phyloP scores from a whole-genome alignment of 805 yeast species.

The Cyberlindnera japonica region DNA sequence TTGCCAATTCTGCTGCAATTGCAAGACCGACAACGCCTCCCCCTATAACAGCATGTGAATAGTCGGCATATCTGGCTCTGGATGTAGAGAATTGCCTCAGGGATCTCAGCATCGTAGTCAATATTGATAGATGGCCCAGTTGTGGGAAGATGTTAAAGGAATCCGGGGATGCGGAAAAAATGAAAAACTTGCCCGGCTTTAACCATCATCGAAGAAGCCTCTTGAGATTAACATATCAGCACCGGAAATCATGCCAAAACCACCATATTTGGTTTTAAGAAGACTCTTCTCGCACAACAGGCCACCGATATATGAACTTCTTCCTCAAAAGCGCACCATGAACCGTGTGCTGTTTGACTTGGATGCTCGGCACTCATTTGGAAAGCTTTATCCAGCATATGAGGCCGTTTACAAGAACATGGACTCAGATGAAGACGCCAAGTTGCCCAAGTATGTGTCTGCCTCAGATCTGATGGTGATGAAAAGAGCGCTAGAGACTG shows the following conservation, averaged over 20 bases:
- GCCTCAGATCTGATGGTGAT: constrained; percentile 63
- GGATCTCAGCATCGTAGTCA: background rate
- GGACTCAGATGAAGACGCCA: constrained; percentile 30
- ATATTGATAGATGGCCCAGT: background rate
- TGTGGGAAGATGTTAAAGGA: background rate
- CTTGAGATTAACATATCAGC: background rate
- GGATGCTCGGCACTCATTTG: constrained; percentile 53
- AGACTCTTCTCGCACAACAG: constrained; percentile 22
- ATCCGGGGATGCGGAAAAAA: constrained; percentile 1
- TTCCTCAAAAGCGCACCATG: constrained; percentile 57
- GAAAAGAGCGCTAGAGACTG: constrained; percentile 60
- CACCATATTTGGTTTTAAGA: background rate
- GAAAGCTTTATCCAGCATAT: constrained; percentile 51
- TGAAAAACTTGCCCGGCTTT: background rate
- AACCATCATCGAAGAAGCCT: too few relatives aligned
- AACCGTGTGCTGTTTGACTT: constrained; percentile 63
- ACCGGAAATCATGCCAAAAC: background rate
- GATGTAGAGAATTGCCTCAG: constrained; percentile 17
- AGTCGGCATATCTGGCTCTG: constrained; percentile 36
- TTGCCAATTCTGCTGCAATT: constrained; percentile 64
- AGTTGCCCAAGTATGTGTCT: constrained; percentile 41
- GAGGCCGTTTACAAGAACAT: constrained; percentile 46
- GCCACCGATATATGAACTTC: constrained; percentile 41
- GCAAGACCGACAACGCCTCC: constrained; percentile 87
- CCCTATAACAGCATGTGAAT: constrained; percentile 72